phyloP scores from a whole-genome alignment of 331 rosid species.

The Malus hybrid region DNA sequence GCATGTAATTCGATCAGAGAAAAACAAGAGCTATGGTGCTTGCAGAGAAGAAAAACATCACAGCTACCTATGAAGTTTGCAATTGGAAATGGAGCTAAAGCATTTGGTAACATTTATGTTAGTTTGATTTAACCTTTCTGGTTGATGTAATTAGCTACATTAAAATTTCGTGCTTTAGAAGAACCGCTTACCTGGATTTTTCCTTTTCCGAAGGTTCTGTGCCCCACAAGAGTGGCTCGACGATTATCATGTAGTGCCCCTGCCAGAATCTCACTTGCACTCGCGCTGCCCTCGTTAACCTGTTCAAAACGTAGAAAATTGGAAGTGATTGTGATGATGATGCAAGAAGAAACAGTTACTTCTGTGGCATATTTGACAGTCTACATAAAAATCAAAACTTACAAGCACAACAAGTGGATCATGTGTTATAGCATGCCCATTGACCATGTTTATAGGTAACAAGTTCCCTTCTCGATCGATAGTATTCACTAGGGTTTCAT shows the following conservation, averaged over 20 bases:
- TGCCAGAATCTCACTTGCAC: conserved; percentile 95
- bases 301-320: conserved; percentile 16
- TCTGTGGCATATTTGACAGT: too few species aligned
- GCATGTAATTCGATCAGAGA: too few species aligned
- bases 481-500: conserved; percentile 87
- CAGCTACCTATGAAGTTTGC: neutral
- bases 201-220: conserved; percentile 96
- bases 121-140: neutral
- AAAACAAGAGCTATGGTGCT: neutral
- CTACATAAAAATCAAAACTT: conserved; percentile 22
- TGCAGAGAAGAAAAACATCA: neutral
- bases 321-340: neutral
- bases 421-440: conserved; percentile 89
- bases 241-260: conserved; percentile 96
- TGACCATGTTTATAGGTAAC: conserved; percentile 68
- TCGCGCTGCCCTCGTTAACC: conserved; percentile 98
- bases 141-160: neutral
- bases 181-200: conserved; percentile 68
- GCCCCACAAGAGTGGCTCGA: conserved; percentile 87
- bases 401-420: conserved; percentile 95
- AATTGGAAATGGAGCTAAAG: neutral
- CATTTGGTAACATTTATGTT: neutral
- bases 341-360: neutral
- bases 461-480: conserved; percentile 77
- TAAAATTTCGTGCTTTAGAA: neutral